A percentile compares a stretch with the other conserved stretches of the same genome.
phyloP scores from a whole-genome alignment of 75 land plant species.

The Selaginella moellendorffii region DNA sequence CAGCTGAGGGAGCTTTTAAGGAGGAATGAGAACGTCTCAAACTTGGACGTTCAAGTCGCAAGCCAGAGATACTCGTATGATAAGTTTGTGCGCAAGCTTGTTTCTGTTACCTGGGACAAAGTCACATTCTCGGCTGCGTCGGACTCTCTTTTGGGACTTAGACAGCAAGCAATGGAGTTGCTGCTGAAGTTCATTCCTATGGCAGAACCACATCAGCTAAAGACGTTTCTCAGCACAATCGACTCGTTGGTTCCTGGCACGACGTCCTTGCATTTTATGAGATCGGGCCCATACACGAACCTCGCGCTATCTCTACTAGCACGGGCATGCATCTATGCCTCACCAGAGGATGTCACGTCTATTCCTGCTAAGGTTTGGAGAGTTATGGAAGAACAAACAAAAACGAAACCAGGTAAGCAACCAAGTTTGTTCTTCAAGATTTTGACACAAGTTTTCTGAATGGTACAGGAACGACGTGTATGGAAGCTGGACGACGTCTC shows the following conservation, averaged over 20 bases:
- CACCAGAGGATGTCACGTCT: conserved; percentile 42
- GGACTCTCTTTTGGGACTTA: conserved; percentile 37
- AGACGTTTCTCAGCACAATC: conserved; percentile 42
- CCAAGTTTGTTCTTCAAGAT: not conserved
- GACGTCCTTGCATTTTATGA: conserved; percentile 17
- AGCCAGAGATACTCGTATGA: conserved; percentile 8
- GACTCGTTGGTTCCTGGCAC: conserved; percentile 40
- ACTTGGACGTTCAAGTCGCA: not conserved
- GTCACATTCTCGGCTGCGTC: conserved; percentile 44
- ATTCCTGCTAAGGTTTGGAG: conserved; percentile 69
- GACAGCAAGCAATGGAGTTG: conserved; percentile 48
- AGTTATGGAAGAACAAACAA: conserved; percentile 42
- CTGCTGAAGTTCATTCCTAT: conserved; percentile 50
- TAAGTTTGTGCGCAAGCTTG: conserved; percentile 16
- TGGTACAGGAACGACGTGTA: conserved; percentile 21
- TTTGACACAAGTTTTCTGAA: conserved; percentile 30
- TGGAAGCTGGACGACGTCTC: conserved; percentile 21
- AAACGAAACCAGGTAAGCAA: conserved; percentile 41
- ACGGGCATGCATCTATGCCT: conserved; percentile 53
- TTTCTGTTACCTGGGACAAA: conserved; percentile 62
- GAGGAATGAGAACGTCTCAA: too few relatives aligned
- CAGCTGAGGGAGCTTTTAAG: not conserved
- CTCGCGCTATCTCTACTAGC: conserved; percentile 51
- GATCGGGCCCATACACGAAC: conserved; percentile 34
- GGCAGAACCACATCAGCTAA: conserved; percentile 37